A percentile compares a stretch with the other conserved stretches of the same genome.
Evolutionary conservation across 176 grass and related monocot species (phyloP).

Genomic region (Aegilops bicornis): DNA sequence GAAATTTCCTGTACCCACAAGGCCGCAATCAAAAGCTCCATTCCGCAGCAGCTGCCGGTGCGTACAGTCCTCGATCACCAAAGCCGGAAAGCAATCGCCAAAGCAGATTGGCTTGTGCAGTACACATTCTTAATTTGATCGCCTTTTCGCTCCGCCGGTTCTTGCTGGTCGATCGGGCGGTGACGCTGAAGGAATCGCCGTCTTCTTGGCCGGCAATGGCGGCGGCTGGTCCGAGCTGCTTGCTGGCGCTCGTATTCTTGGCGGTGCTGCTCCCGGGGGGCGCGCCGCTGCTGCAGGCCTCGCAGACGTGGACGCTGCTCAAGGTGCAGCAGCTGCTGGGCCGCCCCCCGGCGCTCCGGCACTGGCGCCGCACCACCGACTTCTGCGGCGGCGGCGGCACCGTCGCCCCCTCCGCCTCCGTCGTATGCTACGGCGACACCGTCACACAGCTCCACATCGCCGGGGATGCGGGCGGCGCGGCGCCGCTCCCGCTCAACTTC

Average conservation of each 20-base stretch:
- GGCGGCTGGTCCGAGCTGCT: background rate
- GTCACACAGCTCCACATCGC: constrained; percentile 86
- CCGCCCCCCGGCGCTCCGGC: constrained; percentile 53
- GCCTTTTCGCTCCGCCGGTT: background rate
- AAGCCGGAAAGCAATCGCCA: background rate
- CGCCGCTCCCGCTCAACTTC: constrained; percentile 70
- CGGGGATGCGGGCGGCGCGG: constrained; percentile 32
- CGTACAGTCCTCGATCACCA: constrained; percentile 2
- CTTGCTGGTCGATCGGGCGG: constrained; percentile 11
- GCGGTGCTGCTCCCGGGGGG: constrained; percentile 20
- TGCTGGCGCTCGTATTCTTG: constrained; percentile 22
- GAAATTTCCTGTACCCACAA: background rate
- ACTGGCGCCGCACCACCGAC: constrained; percentile 73
- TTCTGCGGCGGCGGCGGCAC: constrained; percentile 58
- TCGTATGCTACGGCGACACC: constrained; percentile 88
- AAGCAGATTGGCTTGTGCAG: background rate
- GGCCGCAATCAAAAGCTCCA: background rate
- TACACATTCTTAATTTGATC: background rate
- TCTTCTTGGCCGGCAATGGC: constrained; percentile 28
- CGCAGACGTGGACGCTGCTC: constrained; percentile 82
- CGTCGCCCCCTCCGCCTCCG: constrained; percentile 27
- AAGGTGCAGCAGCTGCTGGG: constrained; percentile 78
- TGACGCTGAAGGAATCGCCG: background rate
- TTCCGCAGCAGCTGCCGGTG: background rate
- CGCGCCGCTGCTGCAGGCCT: constrained; percentile 54